These are phyloP conservation scores for Paulownia fortunei DNA, from an alignment of 257 asterid species.

Conservation along the genomic window DNA sequence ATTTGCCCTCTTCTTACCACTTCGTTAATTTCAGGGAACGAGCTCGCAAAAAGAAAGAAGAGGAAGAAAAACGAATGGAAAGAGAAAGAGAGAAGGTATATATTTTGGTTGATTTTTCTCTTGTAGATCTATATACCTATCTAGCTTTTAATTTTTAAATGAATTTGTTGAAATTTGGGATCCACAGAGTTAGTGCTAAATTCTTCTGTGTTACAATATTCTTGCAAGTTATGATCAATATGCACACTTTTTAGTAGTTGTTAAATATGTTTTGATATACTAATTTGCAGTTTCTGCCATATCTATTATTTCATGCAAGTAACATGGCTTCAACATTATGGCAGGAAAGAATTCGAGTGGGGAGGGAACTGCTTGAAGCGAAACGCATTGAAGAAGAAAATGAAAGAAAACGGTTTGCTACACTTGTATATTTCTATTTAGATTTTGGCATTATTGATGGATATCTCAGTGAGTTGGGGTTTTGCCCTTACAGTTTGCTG, in stretches of 20 bases:
- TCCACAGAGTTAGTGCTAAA: slow-evolving; percentile 11
- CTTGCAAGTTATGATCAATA: background rate
- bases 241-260: background rate
- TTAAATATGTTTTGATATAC: background rate
- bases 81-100: slow-evolving; percentile 88
- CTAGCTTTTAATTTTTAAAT: background rate
- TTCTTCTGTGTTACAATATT: slow-evolving; percentile 5
- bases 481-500: slow-evolving; percentile 58
- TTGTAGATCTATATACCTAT: slow-evolving; percentile 5
- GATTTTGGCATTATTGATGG: background rate
- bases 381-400: slow-evolving; percentile 96
- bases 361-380: slow-evolving; percentile 93
- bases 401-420: slow-evolving; percentile 94
- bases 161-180: slow-evolving; percentile 10
- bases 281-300: slow-evolving; percentile 15
- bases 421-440: slow-evolving; percentile 18
- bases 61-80: slow-evolving; percentile 89
- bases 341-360: slow-evolving; percentile 93
- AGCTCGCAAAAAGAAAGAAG: slow-evolving; percentile 96
- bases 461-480: slow-evolving; percentile 25
- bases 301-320: slow-evolving; percentile 5
- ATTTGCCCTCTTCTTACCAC: slow-evolving; percentile 11
- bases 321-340: slow-evolving; percentile 34
- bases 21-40: slow-evolving; percentile 64
- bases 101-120: background rate